Base-by-base conservation (phyloP, 2,329 filamentous ascomycete genomes). In the Madurella mycetomatis region DNA sequence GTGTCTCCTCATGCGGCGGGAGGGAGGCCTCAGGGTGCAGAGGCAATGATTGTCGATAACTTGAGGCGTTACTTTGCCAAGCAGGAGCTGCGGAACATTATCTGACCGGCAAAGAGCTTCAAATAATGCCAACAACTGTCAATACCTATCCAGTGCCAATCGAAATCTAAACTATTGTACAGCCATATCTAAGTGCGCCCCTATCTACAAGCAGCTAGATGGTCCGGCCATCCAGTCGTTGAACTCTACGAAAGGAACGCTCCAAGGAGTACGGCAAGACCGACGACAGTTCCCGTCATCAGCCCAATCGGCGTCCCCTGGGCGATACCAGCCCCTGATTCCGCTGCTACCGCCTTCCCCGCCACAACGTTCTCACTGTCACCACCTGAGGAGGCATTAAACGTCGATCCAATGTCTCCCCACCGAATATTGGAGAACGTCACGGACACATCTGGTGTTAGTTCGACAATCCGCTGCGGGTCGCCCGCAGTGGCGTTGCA, bases 31-130 rank as follows among this genome's bases (percentile, higher is more conserved):
- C 81, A 84, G 67, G 82, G 77, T 4, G 73, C 78, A 0, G 82
- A 85, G 71, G 73, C 62, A 5, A 67, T 87, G 63, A 83, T 86
- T 57, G 77, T 79, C 41, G 76, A 82, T 54, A 87, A 87, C 60
- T 60, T 87, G 68, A 72, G 82, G 59, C 71, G 76, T 58, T 83
- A 85, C 63, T 59, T 83, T 59, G 82, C 83, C 1, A 76, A 76
- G 1, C 82, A 86, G 72, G 64, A 73, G 52, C 61, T 87, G 65
- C 82, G 74, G 73, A 87, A 87, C 39, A 40, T 60, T 18, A 60
- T 69, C 25, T 60, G 30, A 45, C 25, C 25, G 25, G 25, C 25
- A 25, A 25, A 25, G 25, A 3, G 7, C 25, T 3, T 25, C 25
- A 7, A 25, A 25, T 25, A 3, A 25, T 4, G 25, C 25, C 3